phyloP scores from a whole-genome alignment of 2,329 filamentous ascomycete genomes.

The Calonectria naviculata region DNA sequence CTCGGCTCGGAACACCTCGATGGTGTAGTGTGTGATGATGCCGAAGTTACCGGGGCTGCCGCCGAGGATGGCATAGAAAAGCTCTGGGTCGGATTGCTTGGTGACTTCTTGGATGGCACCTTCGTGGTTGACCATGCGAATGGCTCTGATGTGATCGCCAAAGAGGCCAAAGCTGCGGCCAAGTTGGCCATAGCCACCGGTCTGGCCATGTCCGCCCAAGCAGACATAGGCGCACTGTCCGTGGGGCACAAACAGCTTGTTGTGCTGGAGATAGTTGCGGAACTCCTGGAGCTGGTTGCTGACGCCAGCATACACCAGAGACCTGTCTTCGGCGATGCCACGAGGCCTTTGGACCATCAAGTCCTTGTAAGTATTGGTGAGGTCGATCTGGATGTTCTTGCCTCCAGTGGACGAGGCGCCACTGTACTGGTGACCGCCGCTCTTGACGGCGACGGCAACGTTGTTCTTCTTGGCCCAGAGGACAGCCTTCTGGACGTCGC shows the following conservation, averaged over 20 bases:
- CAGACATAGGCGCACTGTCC: constrained; percentile 59
- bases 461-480: constrained; percentile 53
- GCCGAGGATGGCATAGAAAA: constrained; percentile 69
- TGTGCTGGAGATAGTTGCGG: constrained; percentile 52
- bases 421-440: constrained; percentile 61
- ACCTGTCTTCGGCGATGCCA: constrained; percentile 41
- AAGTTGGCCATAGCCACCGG: constrained; percentile 60
- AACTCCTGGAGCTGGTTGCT: constrained; percentile 56
- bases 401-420: constrained; percentile 58
- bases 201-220: constrained; percentile 59
- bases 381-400: constrained; percentile 58
- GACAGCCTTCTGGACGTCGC: constrained; percentile 54
- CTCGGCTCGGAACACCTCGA: constrained; percentile 50
- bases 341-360: constrained; percentile 40
- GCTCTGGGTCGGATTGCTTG: constrained; percentile 60
- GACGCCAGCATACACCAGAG: constrained; percentile 51
- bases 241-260: constrained; percentile 56
- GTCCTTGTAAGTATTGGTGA: constrained; percentile 49
- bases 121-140: constrained; percentile 58
- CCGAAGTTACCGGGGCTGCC: constrained; percentile 70
- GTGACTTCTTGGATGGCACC: constrained; percentile 59
- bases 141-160: constrained; percentile 63
- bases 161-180: constrained; percentile 62
- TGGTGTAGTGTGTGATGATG: constrained; percentile 64
- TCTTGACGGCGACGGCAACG: constrained; percentile 57